Evolutionary conservation across 2,329 filamentous ascomycete genomes (phyloP), one percentile per base, ranked within the genome.

Genomic region (Metarhizium brunneum): DNA sequence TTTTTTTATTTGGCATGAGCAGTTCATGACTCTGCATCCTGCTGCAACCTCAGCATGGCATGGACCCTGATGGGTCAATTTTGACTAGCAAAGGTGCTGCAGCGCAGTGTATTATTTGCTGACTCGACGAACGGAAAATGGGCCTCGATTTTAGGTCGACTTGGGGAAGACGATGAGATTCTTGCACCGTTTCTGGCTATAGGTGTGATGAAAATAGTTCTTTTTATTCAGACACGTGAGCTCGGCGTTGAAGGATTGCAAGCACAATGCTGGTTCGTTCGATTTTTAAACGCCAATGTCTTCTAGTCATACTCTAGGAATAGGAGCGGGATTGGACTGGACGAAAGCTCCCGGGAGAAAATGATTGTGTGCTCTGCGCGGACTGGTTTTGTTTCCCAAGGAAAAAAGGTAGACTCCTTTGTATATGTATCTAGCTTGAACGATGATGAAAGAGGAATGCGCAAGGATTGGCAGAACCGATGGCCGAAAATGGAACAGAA

Each of bases 191-290:
- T 25, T 54, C 42, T 20, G 55, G 51, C 40, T 42, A 51, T 25
- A 20, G 16, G 35, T 47, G 6, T 16, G 47, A 25, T 25, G 25
- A 25, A 25, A 25, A 25, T 25, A 25, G 25, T 25, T 25, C 25
- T 25, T 18, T 52, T 18, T 10, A 5, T 42, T 25, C 30, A 43
- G 42, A 29, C 30, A 32, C 52, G 40, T 13, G 47, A 45, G 48
- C 36, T 18, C 32, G 55, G 52, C 55, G 55, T 54, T 29, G 7
- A 50, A 30, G 25, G 36, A 18, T 53, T 52, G 49, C 40, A 54
- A 29, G 38, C 43, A 45, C 38, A 45, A 47, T 2, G 38, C 45
- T 10, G 14, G 40, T 18, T 18, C 29, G 42, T 49, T 38, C 35
- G 42, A 45, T 16, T 45, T 25, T 20, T 6, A 16, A 45, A 45